Evolutionary conservation across 169 alveolate species (phyloP).

Genomic region (Plasmodium cynomolgi): DNA sequence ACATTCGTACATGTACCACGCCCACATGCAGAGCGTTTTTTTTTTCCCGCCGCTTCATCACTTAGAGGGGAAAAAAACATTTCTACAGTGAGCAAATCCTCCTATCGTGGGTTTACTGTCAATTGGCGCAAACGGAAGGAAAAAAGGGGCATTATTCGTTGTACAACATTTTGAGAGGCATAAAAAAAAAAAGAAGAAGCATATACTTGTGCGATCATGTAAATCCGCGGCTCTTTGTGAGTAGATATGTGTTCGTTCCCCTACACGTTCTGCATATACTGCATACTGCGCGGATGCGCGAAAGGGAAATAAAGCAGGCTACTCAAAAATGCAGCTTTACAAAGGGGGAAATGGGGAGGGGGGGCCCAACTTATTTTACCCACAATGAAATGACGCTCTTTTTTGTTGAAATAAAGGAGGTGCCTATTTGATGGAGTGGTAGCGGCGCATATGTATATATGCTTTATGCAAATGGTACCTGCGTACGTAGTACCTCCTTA

Average conservation of each 20-base stretch:
- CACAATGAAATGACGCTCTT: background rate
- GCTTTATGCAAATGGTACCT: background rate
- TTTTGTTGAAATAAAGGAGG: background rate
- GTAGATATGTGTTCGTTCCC: background rate
- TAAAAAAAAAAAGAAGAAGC: background rate
- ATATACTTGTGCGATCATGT: too few species aligned
- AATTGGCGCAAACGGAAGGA: background rate
- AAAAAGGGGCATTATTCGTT: background rate
- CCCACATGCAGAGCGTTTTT: background rate
- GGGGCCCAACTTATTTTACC: background rate
- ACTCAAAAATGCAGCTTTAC: background rate
- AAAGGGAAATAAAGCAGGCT: background rate
- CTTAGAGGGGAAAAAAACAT: background rate
- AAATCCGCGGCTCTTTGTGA: background rate
- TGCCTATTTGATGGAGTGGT: background rate
- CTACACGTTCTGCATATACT: background rate
- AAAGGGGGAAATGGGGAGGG: background rate
- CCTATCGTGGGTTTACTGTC: background rate
- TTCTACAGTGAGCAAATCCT: background rate
- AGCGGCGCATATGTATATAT: background rate
- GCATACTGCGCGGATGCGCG: background rate
- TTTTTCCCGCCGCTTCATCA: background rate
- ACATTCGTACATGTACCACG: background rate
- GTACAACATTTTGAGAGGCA: background rate
- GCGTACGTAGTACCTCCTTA: background rate